Conservation (phyloP, 208 protist genomes). For the Lotmaria passim region DNA sequence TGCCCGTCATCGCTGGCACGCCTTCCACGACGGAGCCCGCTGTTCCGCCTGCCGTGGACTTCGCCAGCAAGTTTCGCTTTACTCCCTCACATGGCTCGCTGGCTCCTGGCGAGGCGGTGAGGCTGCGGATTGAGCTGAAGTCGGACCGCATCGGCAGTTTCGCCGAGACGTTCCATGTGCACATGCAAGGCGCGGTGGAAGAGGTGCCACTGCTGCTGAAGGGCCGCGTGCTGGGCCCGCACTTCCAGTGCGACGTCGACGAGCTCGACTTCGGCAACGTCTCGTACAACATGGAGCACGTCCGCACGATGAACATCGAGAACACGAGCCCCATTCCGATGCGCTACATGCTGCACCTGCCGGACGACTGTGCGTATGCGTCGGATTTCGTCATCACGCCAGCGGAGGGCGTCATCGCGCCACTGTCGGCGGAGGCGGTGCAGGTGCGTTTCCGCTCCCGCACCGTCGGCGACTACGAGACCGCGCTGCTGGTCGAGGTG, state of each 20-base stretch:
- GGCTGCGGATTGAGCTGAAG: constrained; percentile 76
- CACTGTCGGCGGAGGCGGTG: constrained; percentile 63
- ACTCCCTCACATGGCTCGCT: constrained; percentile 76
- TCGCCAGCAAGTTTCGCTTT: constrained; percentile 79
- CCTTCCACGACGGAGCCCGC: not conserved
- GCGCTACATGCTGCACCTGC: constrained; percentile 82
- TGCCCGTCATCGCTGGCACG: not conserved
- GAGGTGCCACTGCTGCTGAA: constrained; percentile 84
- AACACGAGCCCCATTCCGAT: constrained; percentile 97
- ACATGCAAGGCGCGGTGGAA: constrained; percentile 82
- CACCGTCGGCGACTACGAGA: constrained; percentile 79
- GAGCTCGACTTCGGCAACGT: constrained; percentile 94
- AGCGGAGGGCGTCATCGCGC: constrained; percentile 65
- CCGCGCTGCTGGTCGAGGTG: constrained; percentile 92
- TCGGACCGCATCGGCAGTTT: constrained; percentile 92
- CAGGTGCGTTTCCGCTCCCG: constrained; percentile 83
- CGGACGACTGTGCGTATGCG: constrained; percentile 54
- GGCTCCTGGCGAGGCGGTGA: constrained; percentile 60
- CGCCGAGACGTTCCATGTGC: constrained; percentile 87
- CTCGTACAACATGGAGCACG: constrained; percentile 91
- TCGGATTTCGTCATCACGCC: constrained; percentile 83
- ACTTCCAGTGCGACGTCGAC: constrained; percentile 92
- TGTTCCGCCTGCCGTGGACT: constrained; percentile 7
- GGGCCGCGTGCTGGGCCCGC: constrained; percentile 93
- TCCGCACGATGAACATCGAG: constrained; percentile 66